Percentiles rank a stretch among this genome's conserved stretches.
These are phyloP conservation scores for Schizopora paradoxa DNA, from an alignment of 1,284 basidiomycete species.

Conservation along the genomic window DNA sequence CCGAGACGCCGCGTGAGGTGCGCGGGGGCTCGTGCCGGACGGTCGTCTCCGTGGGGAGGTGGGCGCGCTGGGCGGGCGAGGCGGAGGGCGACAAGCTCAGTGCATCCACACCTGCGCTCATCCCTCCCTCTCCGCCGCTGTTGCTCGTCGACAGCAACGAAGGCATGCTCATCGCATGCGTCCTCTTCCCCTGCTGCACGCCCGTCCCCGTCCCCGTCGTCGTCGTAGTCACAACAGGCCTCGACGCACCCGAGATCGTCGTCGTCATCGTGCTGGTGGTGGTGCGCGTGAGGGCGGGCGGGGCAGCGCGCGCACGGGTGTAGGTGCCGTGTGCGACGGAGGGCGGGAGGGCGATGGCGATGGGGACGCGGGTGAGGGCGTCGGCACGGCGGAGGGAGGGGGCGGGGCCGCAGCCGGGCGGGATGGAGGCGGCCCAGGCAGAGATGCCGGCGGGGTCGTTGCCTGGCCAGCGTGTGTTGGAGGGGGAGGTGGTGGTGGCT, in stretches of 20 bases:
- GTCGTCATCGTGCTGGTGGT: constrained; percentile 7
- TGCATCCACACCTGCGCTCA: no score
- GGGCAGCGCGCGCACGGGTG: background rate
- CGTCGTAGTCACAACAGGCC: no score
- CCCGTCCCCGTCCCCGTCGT: no score
- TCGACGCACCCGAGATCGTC: constrained; percentile 6
- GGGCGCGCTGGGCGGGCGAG: no score
- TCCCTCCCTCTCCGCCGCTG: no score
- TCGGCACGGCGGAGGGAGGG: constrained; percentile 29
- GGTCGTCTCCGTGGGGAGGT: no score
- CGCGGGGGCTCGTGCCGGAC: no score
- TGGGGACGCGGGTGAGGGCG: constrained; percentile 22
- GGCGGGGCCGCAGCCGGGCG: constrained; percentile 15
- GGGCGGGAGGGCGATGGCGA: constrained; percentile 30
- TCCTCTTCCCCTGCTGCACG: no score
- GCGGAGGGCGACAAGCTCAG: background rate
- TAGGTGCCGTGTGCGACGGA: constrained; percentile 7
- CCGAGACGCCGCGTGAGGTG: no score
- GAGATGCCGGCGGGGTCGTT: constrained; percentile 30
- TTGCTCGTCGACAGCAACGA: no score
- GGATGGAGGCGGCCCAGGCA: constrained; percentile 28
- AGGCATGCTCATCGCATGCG: no score
- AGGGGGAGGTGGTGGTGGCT: background rate
- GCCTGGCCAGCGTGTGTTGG: constrained; percentile 12
- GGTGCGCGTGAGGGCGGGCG: background rate